Evolutionary conservation across 202 grass and related monocot genomes (phyloP).

Genomic region (Musa balbisiana): DNA sequence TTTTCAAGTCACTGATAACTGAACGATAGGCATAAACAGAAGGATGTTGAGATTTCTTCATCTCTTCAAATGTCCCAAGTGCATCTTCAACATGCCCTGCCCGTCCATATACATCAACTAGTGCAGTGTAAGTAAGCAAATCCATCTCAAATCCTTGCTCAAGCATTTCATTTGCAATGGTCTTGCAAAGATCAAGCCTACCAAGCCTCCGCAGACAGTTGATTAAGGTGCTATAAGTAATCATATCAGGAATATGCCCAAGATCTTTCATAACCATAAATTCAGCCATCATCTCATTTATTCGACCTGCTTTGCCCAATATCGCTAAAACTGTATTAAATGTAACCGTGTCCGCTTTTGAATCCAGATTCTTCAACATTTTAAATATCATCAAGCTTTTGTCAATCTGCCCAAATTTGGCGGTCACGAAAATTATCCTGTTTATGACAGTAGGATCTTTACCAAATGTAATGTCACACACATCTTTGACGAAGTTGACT

Average conservation of each 20-base stretch:
- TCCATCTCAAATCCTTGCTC: constrained; percentile 52
- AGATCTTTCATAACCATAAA: constrained; percentile 52
- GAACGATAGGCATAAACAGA: constrained; percentile 79
- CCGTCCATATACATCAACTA: constrained; percentile 63
- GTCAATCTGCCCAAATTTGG: constrained; percentile 41
- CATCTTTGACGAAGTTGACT: constrained; percentile 52
- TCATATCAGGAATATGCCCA: constrained; percentile 52
- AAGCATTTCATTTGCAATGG: constrained; percentile 49
- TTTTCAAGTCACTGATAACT: constrained; percentile 55
- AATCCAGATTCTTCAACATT: constrained; percentile 50
- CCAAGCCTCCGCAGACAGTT: constrained; percentile 64
- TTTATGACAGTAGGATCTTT: constrained; percentile 66
- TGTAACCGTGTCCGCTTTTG: constrained; percentile 47
- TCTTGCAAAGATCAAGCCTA: constrained; percentile 51
- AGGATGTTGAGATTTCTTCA: constrained; percentile 51
- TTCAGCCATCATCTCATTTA: constrained; percentile 58
- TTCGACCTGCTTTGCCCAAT: constrained; percentile 57
- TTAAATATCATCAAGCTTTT: constrained; percentile 67
- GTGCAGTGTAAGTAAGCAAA: constrained; percentile 63
- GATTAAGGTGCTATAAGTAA: constrained; percentile 85
- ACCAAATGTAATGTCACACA: constrained; percentile 46
- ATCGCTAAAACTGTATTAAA: constrained; percentile 74
- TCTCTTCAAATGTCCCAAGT: constrained; percentile 46
- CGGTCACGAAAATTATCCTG: constrained; percentile 41
- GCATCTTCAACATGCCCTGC: constrained; percentile 54